phyloP scores from a whole-genome alignment of 108 stramenopile species.

The Pseudonitzschia delicatissima region DNA sequence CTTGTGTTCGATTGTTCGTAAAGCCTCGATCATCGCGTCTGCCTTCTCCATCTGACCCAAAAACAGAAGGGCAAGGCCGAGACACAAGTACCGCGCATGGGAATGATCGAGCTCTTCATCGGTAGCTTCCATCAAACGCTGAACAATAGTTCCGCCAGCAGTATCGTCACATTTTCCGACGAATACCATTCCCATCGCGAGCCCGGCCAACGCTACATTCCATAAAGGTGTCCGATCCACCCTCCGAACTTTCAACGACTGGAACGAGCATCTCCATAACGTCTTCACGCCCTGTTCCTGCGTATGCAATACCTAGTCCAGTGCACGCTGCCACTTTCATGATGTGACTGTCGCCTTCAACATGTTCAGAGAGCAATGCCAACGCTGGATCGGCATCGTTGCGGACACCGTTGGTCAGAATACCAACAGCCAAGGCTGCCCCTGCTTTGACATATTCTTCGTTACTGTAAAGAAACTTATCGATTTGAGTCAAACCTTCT shows the following conservation, averaged over 20 bases:
- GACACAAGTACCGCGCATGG: slow-evolving; percentile 86
- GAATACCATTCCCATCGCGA: slow-evolving; percentile 95
- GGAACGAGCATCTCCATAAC: slow-evolving; percentile 91
- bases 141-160: slow-evolving; percentile 92
- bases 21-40: slow-evolving; percentile 95
- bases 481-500: slow-evolving; percentile 97
- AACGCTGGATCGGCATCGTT: slow-evolving; percentile 97
- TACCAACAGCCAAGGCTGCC: slow-evolving; percentile 96
- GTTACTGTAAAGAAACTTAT: slow-evolving; percentile 94
- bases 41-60: slow-evolving; percentile 95
- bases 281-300: slow-evolving; percentile 92
- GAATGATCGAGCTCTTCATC: slow-evolving; percentile 95
- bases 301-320: slow-evolving; percentile 97
- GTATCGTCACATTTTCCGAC: slow-evolving; percentile 94
- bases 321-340: slow-evolving; percentile 91
- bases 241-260: slow-evolving; percentile 78
- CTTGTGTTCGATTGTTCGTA: slow-evolving; percentile 95
- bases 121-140: slow-evolving; percentile 97
- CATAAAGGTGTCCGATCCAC: slow-evolving; percentile 72
- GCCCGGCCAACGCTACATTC: slow-evolving; percentile 86
- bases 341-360: slow-evolving; percentile 74
- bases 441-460: slow-evolving; percentile 98
- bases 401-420: slow-evolving; percentile 91
- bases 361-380: slow-evolving; percentile 92
- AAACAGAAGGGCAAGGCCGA: slow-evolving; percentile 96